Percentiles rank a stretch among this genome's conserved stretches.
Conservation (phyloP, 1,284 basidiomycete genomes). For the Austropuccinia psidii region DNA sequence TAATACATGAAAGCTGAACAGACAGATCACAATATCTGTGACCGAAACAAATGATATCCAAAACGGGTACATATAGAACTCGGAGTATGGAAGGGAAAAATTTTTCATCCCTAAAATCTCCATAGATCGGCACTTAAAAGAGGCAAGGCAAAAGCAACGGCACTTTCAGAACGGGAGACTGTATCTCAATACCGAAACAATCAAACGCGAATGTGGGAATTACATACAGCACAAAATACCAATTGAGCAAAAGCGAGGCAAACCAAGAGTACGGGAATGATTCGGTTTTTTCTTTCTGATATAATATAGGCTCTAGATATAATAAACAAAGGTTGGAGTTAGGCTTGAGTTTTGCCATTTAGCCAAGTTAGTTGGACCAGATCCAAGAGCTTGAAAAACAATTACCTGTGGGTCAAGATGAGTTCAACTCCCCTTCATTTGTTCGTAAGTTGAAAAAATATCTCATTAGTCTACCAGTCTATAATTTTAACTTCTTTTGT, state of each 20-base stretch:
- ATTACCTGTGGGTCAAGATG: constrained; percentile 13
- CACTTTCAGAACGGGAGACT: neutral
- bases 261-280: constrained; percentile 10
- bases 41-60: constrained; percentile 17
- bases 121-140: constrained; percentile 15
- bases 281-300: neutral
- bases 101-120: constrained; percentile 12
- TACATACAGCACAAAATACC: constrained; percentile 16
- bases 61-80: constrained; percentile 13
- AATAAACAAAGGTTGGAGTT: neutral
- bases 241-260: constrained; percentile 16
- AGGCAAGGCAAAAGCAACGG: too few relatives aligned
- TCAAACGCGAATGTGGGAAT: neutral
- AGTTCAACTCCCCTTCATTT: constrained; percentile 15
- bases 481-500: too few relatives aligned
- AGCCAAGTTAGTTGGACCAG: neutral
- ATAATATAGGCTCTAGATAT: neutral
- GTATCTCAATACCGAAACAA: neutral
- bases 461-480: too few relatives aligned
- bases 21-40: constrained; percentile 4
- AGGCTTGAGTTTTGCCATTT: neutral
- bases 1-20: constrained; percentile 6
- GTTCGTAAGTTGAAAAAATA: neutral
- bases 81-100: neutral
- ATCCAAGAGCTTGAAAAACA: neutral